A percentile compares a stretch with the other conserved stretches of the same genome.
phyloP scores from a whole-genome alignment of 306 rosid genomes.

The Fragaria nilgerrensis region DNA sequence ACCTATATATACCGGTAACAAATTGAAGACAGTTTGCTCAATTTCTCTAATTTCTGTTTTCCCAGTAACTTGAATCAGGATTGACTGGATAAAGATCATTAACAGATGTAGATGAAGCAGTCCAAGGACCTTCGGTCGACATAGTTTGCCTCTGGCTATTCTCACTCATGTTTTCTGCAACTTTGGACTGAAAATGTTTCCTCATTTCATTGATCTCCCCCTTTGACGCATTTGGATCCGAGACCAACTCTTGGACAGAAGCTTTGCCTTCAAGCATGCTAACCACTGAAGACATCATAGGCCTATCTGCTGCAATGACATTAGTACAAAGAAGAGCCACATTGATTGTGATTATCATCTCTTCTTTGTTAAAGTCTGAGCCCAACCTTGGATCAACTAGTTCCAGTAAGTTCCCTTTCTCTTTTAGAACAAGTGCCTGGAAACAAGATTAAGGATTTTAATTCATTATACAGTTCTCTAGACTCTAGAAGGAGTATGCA shows the following conservation, averaged over 20 bases:
- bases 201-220: conserved; percentile 27
- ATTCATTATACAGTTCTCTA: neutral
- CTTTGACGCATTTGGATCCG: neutral
- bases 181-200: conserved; percentile 15
- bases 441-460: neutral
- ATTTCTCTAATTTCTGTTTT: conserved; percentile 13
- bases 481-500: neutral
- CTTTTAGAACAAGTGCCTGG: conserved; percentile 33
- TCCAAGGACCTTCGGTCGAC: conserved; percentile 24
- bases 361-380: conserved; percentile 26
- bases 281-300: conserved; percentile 44
- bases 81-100: conserved; percentile 27
- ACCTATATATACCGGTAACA: neutral
- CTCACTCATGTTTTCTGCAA: neutral
- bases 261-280: conserved; percentile 45
- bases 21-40: neutral
- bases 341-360: conserved; percentile 29
- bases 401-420: conserved; percentile 27
- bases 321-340: conserved; percentile 40
- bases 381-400: conserved; percentile 43
- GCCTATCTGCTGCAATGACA: conserved; percentile 31
- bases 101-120: conserved; percentile 32
- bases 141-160: conserved; percentile 8
- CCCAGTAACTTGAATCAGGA: conserved; percentile 23
- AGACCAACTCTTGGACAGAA: conserved; percentile 20